A percentile compares a stretch with the other conserved stretches of the same genome.
Evolutionary conservation across 495 filamentous ascomycete species (phyloP).

Genomic region (Xylaria sp.): DNA sequence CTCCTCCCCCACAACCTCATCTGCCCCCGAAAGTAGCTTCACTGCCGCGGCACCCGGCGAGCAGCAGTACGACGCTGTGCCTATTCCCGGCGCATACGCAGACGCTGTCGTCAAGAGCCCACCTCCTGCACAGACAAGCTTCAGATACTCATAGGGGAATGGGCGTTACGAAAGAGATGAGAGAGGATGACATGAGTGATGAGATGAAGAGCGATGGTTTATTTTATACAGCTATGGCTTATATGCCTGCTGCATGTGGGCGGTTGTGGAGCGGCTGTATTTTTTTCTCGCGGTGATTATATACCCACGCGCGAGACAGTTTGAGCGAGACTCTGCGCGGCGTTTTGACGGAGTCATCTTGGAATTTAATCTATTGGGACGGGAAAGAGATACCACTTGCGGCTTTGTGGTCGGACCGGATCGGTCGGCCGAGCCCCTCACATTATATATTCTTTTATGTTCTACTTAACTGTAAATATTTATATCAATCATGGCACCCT

Average conservation of each 20-base stretch:
- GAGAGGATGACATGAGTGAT: slow-evolving; percentile 4
- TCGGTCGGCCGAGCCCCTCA: slow-evolving; percentile 16
- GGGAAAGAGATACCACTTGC: slow-evolving; percentile 24
- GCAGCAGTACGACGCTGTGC: slow-evolving; percentile 69
- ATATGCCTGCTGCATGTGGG: not conserved
- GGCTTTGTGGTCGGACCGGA: slow-evolving; percentile 5
- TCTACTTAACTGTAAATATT: slow-evolving; percentile 15
- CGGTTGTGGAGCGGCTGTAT: not conserved
- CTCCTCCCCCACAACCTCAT: slow-evolving; percentile 43
- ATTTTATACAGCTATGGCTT: not conserved
- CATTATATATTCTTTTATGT: slow-evolving; percentile 17
- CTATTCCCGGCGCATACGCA: slow-evolving; percentile 70
- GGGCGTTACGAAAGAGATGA: slow-evolving; percentile 6
- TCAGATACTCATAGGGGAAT: slow-evolving; percentile 35
- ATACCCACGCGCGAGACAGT: slow-evolving; percentile 28
- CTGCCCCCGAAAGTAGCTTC: slow-evolving; percentile 35
- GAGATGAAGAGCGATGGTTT: slow-evolving; percentile 1
- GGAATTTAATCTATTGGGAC: slow-evolving; percentile 10
- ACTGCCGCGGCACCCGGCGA: slow-evolving; percentile 65
- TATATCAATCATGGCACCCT: not conserved
- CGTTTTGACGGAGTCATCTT: slow-evolving; percentile 21
- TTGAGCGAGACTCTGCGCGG: slow-evolving; percentile 16
- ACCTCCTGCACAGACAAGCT: slow-evolving; percentile 48
- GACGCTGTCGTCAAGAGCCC: slow-evolving; percentile 54
- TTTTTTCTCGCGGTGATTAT: slow-evolving; percentile 24